phyloP scores from a whole-genome alignment of 345 rosid genomes.

The Boechera retrofracta region DNA sequence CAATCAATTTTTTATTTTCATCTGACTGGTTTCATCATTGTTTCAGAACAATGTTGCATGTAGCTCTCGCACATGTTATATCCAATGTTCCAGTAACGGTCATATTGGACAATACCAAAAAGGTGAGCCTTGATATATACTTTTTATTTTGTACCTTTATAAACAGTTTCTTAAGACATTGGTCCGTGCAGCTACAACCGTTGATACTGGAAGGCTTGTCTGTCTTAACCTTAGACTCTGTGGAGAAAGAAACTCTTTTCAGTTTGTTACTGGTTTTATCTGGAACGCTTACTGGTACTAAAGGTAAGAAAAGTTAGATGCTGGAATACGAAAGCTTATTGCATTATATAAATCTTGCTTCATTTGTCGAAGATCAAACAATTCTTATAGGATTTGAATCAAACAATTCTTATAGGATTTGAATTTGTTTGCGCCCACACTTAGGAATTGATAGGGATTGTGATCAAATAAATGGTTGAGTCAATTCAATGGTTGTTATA shows the following conservation, averaged over 20 bases:
- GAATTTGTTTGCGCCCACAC: background rate
- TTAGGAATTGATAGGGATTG: background rate
- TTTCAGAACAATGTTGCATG: constrained; percentile 68
- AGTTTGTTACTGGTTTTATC: constrained; percentile 78
- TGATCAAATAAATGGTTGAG: constrained; percentile 15
- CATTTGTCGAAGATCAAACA: background rate
- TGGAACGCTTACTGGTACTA: constrained; percentile 72
- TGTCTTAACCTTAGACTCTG: constrained; percentile 54
- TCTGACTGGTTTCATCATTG: constrained; percentile 32
- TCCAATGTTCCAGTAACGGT: constrained; percentile 67
- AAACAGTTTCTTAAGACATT: constrained; percentile 19
- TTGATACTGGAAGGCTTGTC: constrained; percentile 68
- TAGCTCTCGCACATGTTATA: constrained; percentile 73
- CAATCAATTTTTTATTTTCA: constrained; percentile 16
- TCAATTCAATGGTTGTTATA: background rate
- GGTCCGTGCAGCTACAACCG: constrained; percentile 65
- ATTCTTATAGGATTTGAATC: background rate
- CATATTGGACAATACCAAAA: constrained; percentile 68
- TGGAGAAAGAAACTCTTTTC: constrained; percentile 62
- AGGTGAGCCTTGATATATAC: constrained; percentile 54
- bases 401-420: no score
- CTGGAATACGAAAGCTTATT: constrained; percentile 25
- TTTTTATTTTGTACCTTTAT: constrained; percentile 20
- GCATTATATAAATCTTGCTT: background rate
- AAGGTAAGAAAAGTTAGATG: constrained; percentile 49